A percentile compares a stretch with the other conserved stretches of the same genome.
These are phyloP conservation scores for Marasmius tenuissimus DNA, from an alignment of 1,284 basidiomycete species.

Conservation along the genomic window DNA sequence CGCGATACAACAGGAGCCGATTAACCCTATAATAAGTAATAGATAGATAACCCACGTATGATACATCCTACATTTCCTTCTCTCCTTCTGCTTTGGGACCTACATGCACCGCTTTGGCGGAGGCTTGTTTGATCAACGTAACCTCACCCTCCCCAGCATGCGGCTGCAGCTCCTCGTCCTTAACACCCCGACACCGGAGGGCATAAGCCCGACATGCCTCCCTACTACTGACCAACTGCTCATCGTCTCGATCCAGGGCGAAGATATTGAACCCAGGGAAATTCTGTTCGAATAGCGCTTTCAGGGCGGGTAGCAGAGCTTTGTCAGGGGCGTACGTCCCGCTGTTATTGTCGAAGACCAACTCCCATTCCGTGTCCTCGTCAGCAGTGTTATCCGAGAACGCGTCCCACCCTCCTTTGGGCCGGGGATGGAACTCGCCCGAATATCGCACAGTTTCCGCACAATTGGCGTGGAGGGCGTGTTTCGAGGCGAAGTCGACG, in stretches of 20 bases:
- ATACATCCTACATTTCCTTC: neutral
- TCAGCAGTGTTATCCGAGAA: conserved; percentile 58
- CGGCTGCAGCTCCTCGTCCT: conserved; percentile 60
- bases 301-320: conserved; percentile 51
- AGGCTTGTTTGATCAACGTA: conserved; percentile 37
- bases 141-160: conserved; percentile 53
- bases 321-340: conserved; percentile 74
- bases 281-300: conserved; percentile 63
- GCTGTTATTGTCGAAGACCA: conserved; percentile 77
- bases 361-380: conserved; percentile 61
- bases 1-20: neutral
- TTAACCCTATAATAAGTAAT: neutral
- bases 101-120: neutral
- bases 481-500: conserved; percentile 79
- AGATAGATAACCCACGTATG: neutral
- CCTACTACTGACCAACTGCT: conserved; percentile 19
- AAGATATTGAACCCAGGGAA: conserved; percentile 63
- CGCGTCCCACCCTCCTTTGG: conserved; percentile 62
- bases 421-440: conserved; percentile 79
- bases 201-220: conserved; percentile 69
- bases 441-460: conserved; percentile 60
- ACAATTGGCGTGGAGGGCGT: conserved; percentile 58
- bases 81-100: neutral
- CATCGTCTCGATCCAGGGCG: conserved; percentile 47
- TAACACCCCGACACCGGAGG: conserved; percentile 52